phyloP scores from a whole-genome alignment of 1,284 basidiomycete species.

The Malassezia japonica region DNA sequence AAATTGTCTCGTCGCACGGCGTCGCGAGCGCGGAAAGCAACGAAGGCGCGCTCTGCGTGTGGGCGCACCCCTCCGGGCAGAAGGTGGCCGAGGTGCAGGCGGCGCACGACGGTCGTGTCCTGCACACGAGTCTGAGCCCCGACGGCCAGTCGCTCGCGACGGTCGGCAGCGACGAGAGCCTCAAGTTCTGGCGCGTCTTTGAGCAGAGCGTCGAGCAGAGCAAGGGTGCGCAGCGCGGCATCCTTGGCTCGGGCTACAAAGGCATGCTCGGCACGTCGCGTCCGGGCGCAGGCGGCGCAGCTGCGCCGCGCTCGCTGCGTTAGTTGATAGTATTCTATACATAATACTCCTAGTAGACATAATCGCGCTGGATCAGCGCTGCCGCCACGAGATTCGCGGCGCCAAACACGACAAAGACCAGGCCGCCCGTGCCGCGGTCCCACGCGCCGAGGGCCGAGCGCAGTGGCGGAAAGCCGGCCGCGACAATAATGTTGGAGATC shows the following conservation, averaged over 20 bases:
- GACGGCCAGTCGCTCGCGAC: conserved; percentile 45
- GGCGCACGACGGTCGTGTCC: conserved; percentile 39
- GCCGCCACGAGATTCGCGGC: neutral
- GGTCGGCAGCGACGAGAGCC: conserved; percentile 43
- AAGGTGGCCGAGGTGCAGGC: conserved; percentile 38
- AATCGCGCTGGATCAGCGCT: neutral
- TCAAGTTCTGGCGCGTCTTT: conserved; percentile 47
- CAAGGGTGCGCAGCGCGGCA: conserved; percentile 18
- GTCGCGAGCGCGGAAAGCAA: conserved; percentile 30
- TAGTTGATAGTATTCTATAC: neutral
- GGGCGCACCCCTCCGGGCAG: conserved; percentile 39
- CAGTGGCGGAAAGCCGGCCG: conserved; percentile 69
- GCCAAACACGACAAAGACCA: conserved; percentile 34
- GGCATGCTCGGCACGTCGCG: neutral
- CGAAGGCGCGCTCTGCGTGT: conserved; percentile 37
- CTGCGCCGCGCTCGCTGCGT: conserved; percentile 10
- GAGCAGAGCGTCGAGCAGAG: conserved; percentile 28
- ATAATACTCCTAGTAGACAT: neutral
- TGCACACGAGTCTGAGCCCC: conserved; percentile 37
- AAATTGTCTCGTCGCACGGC: conserved; percentile 84
- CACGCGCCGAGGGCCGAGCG: conserved; percentile 58
- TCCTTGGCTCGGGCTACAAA: conserved; percentile 7
- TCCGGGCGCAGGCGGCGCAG: neutral
- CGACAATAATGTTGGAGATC: conserved; percentile 72
- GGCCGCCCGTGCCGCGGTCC: conserved; percentile 31